Conservation (phyloP, 352 stramenopile species). For the Blastocystis sp. region DNA sequence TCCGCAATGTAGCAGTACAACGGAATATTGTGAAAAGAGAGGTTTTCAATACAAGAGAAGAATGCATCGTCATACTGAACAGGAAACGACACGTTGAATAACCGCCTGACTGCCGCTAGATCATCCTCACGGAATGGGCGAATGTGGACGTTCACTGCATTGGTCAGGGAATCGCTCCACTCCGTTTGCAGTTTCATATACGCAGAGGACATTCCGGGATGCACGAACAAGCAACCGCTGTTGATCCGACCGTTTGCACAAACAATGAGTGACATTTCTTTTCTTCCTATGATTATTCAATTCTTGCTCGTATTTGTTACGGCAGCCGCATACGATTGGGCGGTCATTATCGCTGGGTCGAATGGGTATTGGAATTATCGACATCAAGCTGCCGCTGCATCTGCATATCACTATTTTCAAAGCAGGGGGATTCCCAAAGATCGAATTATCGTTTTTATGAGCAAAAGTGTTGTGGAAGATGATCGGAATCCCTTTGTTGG, state of each 20-base stretch:
- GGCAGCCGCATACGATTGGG: not conserved
- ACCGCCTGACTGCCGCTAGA: not conserved
- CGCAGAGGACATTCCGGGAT: not conserved
- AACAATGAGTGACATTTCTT: not conserved
- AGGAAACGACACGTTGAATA: constrained; percentile 40
- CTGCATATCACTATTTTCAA: constrained; percentile 41
- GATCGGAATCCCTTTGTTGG: constrained; percentile 6
- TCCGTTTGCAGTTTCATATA: not conserved
- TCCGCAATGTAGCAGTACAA: not conserved
- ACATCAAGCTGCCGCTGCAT: constrained; percentile 36
- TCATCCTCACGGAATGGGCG: not conserved
- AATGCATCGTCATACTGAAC: not conserved
- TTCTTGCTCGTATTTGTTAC: not conserved
- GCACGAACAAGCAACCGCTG: not conserved
- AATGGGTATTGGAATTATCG: constrained; percentile 54
- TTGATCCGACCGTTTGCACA: too few relatives aligned
- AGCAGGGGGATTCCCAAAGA: constrained; percentile 17
- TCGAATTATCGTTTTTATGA: constrained; percentile 49
- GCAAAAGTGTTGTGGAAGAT: not conserved
- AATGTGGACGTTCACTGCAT: too few relatives aligned
- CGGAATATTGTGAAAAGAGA: not conserved
- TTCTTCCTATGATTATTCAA: not conserved
- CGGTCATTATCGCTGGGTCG: constrained; percentile 47
- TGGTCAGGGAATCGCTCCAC: not conserved
- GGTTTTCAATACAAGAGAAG: not conserved